Evolutionary conservation across 2,329 filamentous ascomycete genomes (phyloP).

Genomic region (Fusarium palustre): DNA sequence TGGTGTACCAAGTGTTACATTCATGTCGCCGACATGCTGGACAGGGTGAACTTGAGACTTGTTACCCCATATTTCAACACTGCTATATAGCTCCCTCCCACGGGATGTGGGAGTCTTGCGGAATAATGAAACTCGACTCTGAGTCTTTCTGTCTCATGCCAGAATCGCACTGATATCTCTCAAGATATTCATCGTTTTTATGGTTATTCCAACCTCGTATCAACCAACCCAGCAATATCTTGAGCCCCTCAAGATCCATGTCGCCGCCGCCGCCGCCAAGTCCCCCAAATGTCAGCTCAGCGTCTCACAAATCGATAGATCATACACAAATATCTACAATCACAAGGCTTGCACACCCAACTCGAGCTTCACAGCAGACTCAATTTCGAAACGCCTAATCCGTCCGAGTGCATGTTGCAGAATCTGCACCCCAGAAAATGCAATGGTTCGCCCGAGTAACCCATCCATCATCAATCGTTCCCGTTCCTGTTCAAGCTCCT

Average conservation of each 20-base stretch:
- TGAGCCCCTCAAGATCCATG: background rate
- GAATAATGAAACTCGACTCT: slow-evolving; percentile 1
- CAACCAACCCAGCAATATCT: background rate
- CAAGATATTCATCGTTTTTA: background rate
- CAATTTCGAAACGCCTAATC: background rate
- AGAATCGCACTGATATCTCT: background rate
- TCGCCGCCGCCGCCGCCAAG: background rate
- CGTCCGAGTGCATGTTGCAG: slow-evolving; percentile 13
- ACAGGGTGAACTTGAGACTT: slow-evolving; percentile 8
- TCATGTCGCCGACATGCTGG: slow-evolving; percentile 8
- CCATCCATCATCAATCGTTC: background rate
- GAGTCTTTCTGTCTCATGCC: background rate
- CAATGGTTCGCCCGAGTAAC: slow-evolving; percentile 29
- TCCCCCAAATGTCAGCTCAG: background rate
- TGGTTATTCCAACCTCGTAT: background rate
- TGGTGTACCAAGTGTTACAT: slow-evolving; percentile 26
- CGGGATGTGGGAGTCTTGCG: background rate
- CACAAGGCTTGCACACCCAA: slow-evolving; percentile 12
- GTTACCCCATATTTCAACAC: background rate
- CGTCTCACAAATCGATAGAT: slow-evolving; percentile 12
- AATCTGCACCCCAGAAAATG: slow-evolving; percentile 10
- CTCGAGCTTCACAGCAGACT: background rate
- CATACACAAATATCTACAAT: slow-evolving; percentile 3
- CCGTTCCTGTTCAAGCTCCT: slow-evolving; percentile 4
- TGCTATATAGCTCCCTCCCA: background rate